Evolutionary conservation across 1,284 basidiomycete genomes (phyloP), one percentile per base, ranked within the genome.

Genomic region (Singerocomus rubriflavus): DNA sequence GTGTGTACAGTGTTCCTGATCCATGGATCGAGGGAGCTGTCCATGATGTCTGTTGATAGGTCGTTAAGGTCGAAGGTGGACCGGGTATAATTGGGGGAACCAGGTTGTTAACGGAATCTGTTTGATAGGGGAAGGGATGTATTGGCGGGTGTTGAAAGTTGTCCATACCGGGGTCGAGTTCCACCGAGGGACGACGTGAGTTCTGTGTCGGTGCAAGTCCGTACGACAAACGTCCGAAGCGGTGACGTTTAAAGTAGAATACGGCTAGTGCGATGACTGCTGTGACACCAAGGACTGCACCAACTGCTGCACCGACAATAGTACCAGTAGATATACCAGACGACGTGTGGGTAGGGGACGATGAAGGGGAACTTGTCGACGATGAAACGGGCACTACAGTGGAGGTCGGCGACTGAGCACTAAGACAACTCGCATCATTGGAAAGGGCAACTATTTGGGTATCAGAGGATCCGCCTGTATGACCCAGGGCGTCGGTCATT

Each of bases 291-390:
- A 84, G 60, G 26, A 84, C 56, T 29, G 68, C 75, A 26, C 81
- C 84, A n/a, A 81, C 71, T n/a, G 81, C 78, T 17, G 73, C 77
- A 21, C 80, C 83, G 8, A 75, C 78, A 41, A 87, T 77, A 29
- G 77, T 73, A 17, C 74, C 78, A 2, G 72, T 70, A 9, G 78
- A 69, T 36, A 71, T 57, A 14, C 60, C 54, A 2, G 63, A 45
- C 0, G 65, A 51, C 34, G 51, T 47, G 33, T 66, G 46, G 6
- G 58, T 45, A 21, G 64, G 37, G 4, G 63, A 50, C 25, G 60
- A 41, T 3, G 63, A 48, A 8, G 65, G 29, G 13, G 74, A 60
- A 25, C 70, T 67, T 8, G 66, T 54, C 34, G 63, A 53, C 38
- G 61, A 52, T 38, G 62, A 53, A 39, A 56, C 35, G 12, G 62